Evolutionary conservation across 805 yeast genomes (phyloP).

Genomic region (Hanseniaspora pseudoguilliermondii): DNA sequence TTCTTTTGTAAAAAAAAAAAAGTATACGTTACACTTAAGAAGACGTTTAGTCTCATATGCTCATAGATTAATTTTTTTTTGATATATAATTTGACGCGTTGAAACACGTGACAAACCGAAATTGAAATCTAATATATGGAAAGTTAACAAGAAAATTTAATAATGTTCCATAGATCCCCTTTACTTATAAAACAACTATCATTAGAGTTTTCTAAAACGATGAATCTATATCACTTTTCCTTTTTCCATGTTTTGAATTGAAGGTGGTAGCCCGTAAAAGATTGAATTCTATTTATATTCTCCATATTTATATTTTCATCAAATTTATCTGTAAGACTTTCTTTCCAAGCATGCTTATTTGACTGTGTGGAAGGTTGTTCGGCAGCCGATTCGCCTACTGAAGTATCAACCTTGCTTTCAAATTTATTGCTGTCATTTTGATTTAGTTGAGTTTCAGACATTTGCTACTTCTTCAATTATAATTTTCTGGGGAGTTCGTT

Average conservation of each 20-base stretch:
- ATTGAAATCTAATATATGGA: too few relatives aligned
- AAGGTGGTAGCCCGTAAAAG: constrained; percentile 7
- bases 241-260: constrained; percentile 15
- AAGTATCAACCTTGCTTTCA: background rate
- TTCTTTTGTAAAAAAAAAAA: too few relatives aligned
- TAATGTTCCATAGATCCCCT: too few relatives aligned
- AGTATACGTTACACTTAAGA: too few relatives aligned
- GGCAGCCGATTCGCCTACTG: too few relatives aligned
- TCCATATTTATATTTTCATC: background rate
- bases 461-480: background rate
- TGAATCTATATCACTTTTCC: constrained; percentile 16
- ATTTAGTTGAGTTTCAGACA: background rate
- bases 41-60: too few relatives aligned
- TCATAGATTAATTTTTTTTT: background rate
- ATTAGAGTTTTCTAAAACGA: background rate
- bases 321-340: background rate
- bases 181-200: background rate
- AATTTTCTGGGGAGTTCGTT: background rate
- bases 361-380: background rate
- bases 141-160: too few relatives aligned
- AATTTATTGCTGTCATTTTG: background rate
- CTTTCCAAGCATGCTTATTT: background rate
- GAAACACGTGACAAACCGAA: too few relatives aligned
- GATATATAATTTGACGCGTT: too few relatives aligned
- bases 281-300: background rate